These are phyloP conservation scores for Trametes sp. DNA, from an alignment of 1,284 basidiomycete genomes.

Conservation along the genomic window DNA sequence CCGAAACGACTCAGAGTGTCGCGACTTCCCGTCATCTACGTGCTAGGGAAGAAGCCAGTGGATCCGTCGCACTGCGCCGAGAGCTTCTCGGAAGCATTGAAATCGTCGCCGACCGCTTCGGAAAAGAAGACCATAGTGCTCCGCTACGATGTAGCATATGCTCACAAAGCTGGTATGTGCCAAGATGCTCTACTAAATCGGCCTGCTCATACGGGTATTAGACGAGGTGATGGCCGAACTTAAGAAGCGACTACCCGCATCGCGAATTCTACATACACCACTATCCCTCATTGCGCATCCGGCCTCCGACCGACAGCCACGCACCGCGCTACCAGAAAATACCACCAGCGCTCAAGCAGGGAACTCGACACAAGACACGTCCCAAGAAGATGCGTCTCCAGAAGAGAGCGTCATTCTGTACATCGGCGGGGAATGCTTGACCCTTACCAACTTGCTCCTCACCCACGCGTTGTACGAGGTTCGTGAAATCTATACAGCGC, in stretches of 20 bases:
- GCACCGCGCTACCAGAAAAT: not conserved
- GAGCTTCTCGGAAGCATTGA: conserved; percentile 49
- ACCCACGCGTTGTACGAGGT: conserved; percentile 66
- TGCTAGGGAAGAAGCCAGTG: conserved; percentile 76
- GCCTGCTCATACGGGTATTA: not conserved
- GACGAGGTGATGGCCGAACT: conserved; percentile 48
- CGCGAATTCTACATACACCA: conserved; percentile 32
- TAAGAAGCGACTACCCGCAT: conserved; percentile 12
- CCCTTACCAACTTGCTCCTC: conserved; percentile 88
- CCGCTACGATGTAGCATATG: conserved; percentile 84
- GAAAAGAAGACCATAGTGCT: conserved; percentile 53
- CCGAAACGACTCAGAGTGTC: conserved; percentile 60
- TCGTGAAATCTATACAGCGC: not conserved
- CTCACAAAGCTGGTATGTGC: conserved; percentile 67
- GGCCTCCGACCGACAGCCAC: conserved; percentile 7
- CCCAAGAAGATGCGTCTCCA: conserved; percentile 6
- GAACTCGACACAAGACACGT: not conserved
- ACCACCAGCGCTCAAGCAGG: not conserved
- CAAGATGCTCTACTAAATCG: not conserved
- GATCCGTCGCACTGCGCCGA: conserved; percentile 60
- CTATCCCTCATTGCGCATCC: conserved; percentile 30
- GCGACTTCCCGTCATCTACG: conserved; percentile 84
- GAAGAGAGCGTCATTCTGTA: conserved; percentile 69
- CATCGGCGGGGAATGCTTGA: conserved; percentile 85
- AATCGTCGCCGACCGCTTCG: conserved; percentile 21